Percentiles rank a stretch among this genome's conserved stretches.
These are phyloP conservation scores for Trypanosoma platydactyli DNA, from an alignment of 208 protist genomes.

Conservation along the genomic window DNA sequence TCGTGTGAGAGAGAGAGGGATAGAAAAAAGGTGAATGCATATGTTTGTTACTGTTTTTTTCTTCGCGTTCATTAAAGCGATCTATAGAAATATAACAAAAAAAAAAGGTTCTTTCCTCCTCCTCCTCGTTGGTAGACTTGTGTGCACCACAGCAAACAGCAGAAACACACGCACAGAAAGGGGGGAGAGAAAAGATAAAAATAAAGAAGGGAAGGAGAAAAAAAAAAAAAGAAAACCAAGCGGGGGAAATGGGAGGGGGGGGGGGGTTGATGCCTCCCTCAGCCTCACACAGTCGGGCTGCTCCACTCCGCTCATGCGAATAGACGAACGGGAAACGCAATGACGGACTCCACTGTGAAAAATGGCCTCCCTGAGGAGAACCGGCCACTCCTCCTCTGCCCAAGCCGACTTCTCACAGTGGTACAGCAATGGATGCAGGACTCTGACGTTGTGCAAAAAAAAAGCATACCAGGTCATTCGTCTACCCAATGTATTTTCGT, in stretches of 20 bases:
- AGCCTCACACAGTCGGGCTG: constrained; percentile 7
- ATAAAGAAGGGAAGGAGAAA: constrained; percentile 4
- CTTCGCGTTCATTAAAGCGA: too few species aligned
- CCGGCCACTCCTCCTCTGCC: too few species aligned
- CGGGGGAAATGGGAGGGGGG: background rate
- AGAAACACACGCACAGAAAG: constrained; percentile 21
- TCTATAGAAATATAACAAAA: too few species aligned
- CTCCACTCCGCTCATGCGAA: background rate
- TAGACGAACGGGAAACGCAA: constrained; percentile 17
- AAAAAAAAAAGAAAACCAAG: constrained; percentile 18
- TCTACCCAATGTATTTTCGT: too few species aligned
- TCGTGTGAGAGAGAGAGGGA: constrained; percentile 32
- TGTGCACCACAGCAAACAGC: background rate
- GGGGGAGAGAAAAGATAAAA: constrained; percentile 13
- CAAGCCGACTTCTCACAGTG: too few species aligned
- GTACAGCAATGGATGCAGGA: too few species aligned
- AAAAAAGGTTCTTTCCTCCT: too few species aligned
- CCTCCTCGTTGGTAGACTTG: too few species aligned
- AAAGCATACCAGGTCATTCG: too few species aligned
- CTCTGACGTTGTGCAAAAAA: too few species aligned
- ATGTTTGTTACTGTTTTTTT: too few species aligned
- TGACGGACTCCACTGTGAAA: background rate
- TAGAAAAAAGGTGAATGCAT: constrained; percentile 21
- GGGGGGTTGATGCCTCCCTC: background rate
- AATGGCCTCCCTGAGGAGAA: background rate